These are phyloP conservation scores for Vitis hybrid DNA, from an alignment of 177 flowering plant genomes.

Conservation along the genomic window DNA sequence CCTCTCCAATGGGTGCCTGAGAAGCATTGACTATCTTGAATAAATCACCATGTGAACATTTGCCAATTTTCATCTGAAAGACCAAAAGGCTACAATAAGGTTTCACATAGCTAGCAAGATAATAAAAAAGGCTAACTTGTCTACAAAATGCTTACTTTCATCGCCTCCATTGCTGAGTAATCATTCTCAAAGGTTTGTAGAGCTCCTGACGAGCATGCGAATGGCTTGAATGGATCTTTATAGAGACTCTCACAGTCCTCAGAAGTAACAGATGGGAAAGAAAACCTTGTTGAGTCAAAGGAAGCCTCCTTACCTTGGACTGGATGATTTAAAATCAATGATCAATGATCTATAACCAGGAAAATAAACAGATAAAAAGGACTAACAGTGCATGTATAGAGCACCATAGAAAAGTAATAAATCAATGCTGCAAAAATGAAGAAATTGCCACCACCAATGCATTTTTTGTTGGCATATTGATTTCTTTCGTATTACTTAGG, in stretches of 20 bases:
- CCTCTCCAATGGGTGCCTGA: conserved; percentile 18
- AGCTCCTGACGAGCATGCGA: conserved; percentile 25
- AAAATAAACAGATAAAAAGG: no score
- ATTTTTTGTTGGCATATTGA: no score
- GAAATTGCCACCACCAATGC: no score
- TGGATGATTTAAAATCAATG: conserved; percentile 18
- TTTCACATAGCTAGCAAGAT: not conserved
- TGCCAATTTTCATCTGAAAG: conserved; percentile 37
- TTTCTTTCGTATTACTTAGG: no score
- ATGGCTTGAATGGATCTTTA: conserved; percentile 31
- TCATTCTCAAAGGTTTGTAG: conserved; percentile 27
- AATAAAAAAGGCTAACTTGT: not conserved
- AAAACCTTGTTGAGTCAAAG: conserved; percentile 37
- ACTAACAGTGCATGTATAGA: no score
- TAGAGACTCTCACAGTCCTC: conserved; percentile 34
- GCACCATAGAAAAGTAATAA: no score
- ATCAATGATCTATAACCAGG: not conserved
- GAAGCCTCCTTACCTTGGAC: conserved; percentile 48
- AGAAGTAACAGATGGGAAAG: conserved; percentile 30
- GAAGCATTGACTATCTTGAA: conserved; percentile 12
- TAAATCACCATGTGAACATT: conserved; percentile 13
- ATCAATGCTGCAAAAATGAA: no score
- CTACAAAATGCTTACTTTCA: conserved; percentile 32
- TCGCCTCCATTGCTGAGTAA: conserved; percentile 23
- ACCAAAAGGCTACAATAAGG: not conserved